Conservation (phyloP, 2,329 filamentous ascomycete species). For the Trichoderma atrobrunneum region DNA sequence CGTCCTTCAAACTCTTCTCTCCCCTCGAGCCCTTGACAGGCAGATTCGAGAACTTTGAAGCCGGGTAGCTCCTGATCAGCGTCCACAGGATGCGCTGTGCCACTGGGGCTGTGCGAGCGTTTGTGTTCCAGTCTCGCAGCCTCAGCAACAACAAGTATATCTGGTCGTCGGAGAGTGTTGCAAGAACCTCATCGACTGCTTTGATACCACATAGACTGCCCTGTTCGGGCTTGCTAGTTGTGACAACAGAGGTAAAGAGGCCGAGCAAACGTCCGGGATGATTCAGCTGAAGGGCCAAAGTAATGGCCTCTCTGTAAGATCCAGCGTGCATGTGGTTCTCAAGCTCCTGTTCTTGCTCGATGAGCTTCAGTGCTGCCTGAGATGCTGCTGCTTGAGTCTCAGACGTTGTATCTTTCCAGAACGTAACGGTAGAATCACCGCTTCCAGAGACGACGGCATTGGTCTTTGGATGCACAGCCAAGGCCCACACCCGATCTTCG, state of each 20-base stretch:
- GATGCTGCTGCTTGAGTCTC: slow-evolving; percentile 73
- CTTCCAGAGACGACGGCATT: slow-evolving; percentile 85
- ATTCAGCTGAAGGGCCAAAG: slow-evolving; percentile 86
- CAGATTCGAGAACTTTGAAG: slow-evolving; percentile 69
- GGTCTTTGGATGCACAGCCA: slow-evolving; percentile 66
- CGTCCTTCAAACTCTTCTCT: slow-evolving; percentile 71
- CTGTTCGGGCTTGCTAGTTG: slow-evolving; percentile 56
- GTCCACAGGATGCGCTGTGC: slow-evolving; percentile 82
- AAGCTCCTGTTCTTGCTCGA: slow-evolving; percentile 92
- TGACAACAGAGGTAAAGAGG: slow-evolving; percentile 78
- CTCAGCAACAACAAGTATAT: slow-evolving; percentile 78
- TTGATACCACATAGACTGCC: slow-evolving; percentile 62
- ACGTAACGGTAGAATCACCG: slow-evolving; percentile 87
- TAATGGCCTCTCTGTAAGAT: slow-evolving; percentile 90
- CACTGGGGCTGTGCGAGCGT: slow-evolving; percentile 78
- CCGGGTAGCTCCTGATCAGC: slow-evolving; percentile 77
- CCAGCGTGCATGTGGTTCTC: slow-evolving; percentile 87
- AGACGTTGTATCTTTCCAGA: slow-evolving; percentile 90
- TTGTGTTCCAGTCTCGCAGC: slow-evolving; percentile 95
- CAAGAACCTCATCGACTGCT: slow-evolving; percentile 80
- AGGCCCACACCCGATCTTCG: slow-evolving; percentile 90
- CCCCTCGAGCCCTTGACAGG: slow-evolving; percentile 57
- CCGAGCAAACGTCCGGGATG: slow-evolving; percentile 84
- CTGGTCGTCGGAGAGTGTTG: slow-evolving; percentile 77
- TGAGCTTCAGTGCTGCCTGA: slow-evolving; percentile 70